These are phyloP conservation scores for Naganishia kalamii DNA, from an alignment of 768 basidiomycete genomes.

Conservation along the genomic window DNA sequence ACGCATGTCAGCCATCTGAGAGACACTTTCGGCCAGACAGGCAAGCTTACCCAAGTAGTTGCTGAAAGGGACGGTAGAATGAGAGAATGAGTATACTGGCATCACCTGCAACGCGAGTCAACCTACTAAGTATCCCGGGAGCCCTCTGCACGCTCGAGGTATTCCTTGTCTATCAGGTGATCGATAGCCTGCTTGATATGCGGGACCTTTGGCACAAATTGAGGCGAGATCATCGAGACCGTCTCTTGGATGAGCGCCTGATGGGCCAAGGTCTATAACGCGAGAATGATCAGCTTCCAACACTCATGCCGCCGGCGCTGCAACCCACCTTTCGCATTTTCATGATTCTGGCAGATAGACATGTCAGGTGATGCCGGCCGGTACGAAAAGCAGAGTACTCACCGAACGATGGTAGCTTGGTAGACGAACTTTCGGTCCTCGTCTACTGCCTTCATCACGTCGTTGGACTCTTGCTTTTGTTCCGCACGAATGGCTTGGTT, in stretches of 20 bases:
- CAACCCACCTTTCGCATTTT: conserved; percentile 44
- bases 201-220: conserved; percentile 72
- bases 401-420: conserved; percentile 79
- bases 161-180: conserved; percentile 88
- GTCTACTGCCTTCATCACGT: conserved; percentile 88
- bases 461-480: conserved; percentile 78
- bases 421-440: conserved; percentile 96
- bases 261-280: conserved; percentile 43
- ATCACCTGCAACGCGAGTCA: too few relatives aligned
- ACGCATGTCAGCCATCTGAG: neutral
- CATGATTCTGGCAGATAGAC: conserved; percentile 47
- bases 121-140: conserved; percentile 72
- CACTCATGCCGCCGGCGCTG: neutral
- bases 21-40: neutral
- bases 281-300: neutral
- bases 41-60: conserved; percentile 12
- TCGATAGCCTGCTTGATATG: conserved; percentile 98
- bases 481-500: conserved; percentile 92
- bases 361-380: neutral
- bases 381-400: neutral
- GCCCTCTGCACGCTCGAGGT: conserved; percentile 87
- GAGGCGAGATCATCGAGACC: conserved; percentile 36
- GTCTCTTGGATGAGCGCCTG: conserved; percentile 47
- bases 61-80: neutral
- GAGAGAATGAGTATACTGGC: neutral